Evolutionary conservation across 345 rosid species (phyloP).

Genomic region (Hibiscus tridactylites): DNA sequence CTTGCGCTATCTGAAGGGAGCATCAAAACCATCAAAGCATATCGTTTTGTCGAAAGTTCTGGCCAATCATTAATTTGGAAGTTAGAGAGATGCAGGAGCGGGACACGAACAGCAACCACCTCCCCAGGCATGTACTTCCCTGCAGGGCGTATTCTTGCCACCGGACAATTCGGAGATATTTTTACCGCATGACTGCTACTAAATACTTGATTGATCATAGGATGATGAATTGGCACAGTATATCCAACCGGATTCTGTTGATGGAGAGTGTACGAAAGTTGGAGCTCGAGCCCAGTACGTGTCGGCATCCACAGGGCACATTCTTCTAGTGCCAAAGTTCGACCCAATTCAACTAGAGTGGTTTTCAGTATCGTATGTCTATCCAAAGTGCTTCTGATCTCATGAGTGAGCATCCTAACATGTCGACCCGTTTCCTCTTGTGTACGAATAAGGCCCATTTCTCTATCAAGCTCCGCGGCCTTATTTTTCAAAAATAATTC

Average conservation of each 20-base stretch:
- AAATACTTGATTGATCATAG: slow-evolving; percentile 89
- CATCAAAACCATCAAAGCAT: slow-evolving; percentile 96
- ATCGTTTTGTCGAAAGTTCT: slow-evolving; percentile 87
- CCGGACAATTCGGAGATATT: slow-evolving; percentile 83
- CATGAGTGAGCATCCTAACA: slow-evolving; percentile 98
- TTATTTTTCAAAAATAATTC: slow-evolving; percentile 86
- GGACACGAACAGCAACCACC: slow-evolving; percentile 96
- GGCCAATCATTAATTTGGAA: slow-evolving; percentile 99
- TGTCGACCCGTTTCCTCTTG: slow-evolving; percentile 97
- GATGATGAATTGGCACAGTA: slow-evolving; percentile 93
- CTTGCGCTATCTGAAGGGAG: slow-evolving; percentile 97
- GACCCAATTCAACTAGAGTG: slow-evolving; percentile 90
- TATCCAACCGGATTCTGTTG: slow-evolving; percentile 91
- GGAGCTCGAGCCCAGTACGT: slow-evolving; percentile 87
- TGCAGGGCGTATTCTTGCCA: slow-evolving; percentile 78
- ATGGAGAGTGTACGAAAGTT: slow-evolving; percentile 81
- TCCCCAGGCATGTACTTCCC: slow-evolving; percentile 86
- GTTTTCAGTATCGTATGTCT: slow-evolving; percentile 87
- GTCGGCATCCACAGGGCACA: slow-evolving; percentile 99
- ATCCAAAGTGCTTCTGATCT: slow-evolving; percentile 89
- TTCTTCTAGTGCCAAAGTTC: slow-evolving; percentile 86
- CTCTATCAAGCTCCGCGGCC: slow-evolving; percentile 94
- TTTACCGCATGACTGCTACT: slow-evolving; percentile 59
- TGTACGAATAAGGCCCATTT: slow-evolving; percentile 94
- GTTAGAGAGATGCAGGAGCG: slow-evolving; percentile 89